Conservation (phyloP, 345 rosid genomes). For the Sonneratia alba region DNA sequence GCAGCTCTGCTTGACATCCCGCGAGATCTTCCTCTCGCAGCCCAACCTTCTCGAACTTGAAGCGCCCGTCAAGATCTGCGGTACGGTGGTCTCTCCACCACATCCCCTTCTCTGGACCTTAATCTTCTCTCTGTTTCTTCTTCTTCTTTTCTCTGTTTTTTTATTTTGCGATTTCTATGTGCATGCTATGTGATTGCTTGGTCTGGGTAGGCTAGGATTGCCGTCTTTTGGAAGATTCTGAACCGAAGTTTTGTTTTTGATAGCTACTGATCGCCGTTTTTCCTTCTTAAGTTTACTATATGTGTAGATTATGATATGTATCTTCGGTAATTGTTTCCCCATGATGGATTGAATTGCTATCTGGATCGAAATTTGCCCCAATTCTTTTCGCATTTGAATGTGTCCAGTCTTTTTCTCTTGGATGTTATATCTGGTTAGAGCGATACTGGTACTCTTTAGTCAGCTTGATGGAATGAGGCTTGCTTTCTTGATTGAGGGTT, state of each 20-base stretch:
- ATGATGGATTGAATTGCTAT: no score
- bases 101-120: background rate
- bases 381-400: no score
- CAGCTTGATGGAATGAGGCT: no score
- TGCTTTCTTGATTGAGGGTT: no score
- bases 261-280: background rate
- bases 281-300: no score
- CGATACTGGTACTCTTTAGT: background rate
- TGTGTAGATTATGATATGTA: no score
- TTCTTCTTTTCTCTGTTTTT: background rate
- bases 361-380: no score
- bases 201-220: background rate
- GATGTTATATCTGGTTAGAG: no score
- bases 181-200: background rate
- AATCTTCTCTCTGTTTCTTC: background rate
- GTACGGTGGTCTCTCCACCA: constrained; percentile 17
- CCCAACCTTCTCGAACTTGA: constrained; percentile 84
- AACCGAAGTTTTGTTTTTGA: background rate
- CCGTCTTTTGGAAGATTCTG: background rate
- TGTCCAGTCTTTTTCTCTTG: no score
- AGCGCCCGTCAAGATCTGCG: constrained; percentile 96
- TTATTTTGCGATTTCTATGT: background rate
- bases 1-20: constrained; percentile 53
- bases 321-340: no score
- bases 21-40: constrained; percentile 75